Evolutionary conservation across 2,329 filamentous ascomycete genomes (phyloP), one percentile per base, ranked within the genome.

Genomic region (Fusarium xylarioides): DNA sequence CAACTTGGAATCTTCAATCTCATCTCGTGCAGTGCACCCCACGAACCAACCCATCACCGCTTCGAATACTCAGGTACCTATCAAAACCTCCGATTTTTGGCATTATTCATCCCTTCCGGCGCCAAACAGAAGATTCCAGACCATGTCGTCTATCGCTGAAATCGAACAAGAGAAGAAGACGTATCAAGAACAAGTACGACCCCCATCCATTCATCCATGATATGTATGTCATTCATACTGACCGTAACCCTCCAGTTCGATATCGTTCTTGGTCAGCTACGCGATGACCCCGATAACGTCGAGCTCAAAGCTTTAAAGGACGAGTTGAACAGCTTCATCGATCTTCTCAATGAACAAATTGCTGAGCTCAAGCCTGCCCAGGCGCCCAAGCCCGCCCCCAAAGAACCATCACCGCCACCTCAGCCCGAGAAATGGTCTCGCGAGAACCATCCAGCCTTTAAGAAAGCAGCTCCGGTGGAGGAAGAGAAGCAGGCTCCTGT

Each of bases 291-390:
- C 72, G 91, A 92, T 66, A 95, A 94, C 82, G 86, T 86, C 78
- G 94, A 95, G 82, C 90, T 97, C 79, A 88, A 91, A 79, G 89
- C 88, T 79, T 89, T 97, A 81, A 91, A 92, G 83, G 86, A 89
- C 81, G 94, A 97, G 87, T 90, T 97, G 84, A 89, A 94, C 86
- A 89, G 92, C 84, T 90, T 94, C 83, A 92, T 98, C 83, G 87
- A 89, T 81, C 89, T 95, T 76, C 90, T 94, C 83, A 90, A 95
- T 85, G 91, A 92, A 80, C 90, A 91, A 77, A 92, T 98, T 82
- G 91, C 92, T 84, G 93, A 96, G 83, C 88, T 96, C 81, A 91
- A 93, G 83, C 82, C 82, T 56, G 82, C 83, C 77, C 81, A 82
- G 77, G 78, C 81, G 76, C 84, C 80, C 71, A 86, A 88, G 76